Percentiles rank a stretch among this genome's conserved stretches.
Evolutionary conservation across 2,329 filamentous ascomycete genomes (phyloP).

Genomic region (Ophiostoma tasmaniense): DNA sequence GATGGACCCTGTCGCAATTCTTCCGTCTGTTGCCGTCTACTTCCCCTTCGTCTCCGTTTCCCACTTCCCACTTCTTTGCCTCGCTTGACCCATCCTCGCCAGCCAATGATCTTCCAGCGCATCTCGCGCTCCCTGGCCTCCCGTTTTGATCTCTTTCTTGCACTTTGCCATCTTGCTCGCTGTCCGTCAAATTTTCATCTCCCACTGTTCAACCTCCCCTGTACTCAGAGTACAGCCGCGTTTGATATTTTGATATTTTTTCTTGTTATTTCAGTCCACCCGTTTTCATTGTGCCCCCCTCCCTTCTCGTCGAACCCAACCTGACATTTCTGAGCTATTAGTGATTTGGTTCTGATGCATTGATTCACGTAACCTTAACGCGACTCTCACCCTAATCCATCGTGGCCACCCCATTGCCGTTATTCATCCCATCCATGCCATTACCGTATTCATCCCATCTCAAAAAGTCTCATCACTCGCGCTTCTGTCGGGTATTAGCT

Average conservation of each 20-base stretch:
- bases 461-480: not conserved
- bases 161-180: not conserved
- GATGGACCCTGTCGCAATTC: not conserved
- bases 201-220: not conserved
- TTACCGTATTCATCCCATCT: not conserved
- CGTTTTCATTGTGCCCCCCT: not conserved
- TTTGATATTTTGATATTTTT: not conserved
- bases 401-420: not conserved
- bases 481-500: not conserved
- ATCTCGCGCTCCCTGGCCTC: not conserved
- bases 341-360: not conserved
- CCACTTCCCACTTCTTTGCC: not conserved
- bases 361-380: not conserved
- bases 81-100: not conserved
- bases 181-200: not conserved
- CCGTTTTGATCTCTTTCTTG: not conserved
- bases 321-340: not conserved
- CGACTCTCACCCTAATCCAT: not conserved
- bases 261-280: not conserved
- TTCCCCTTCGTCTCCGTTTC: not conserved
- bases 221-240: not conserved
- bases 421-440: not conserved
- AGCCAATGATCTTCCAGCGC: not conserved
- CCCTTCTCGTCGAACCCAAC: not conserved
- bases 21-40: not conserved